Evolutionary conservation across 495 filamentous ascomycete species (phyloP), one percentile per base, ranked within the genome.

Genomic region (Diplogelasinospora grovesii): DNA sequence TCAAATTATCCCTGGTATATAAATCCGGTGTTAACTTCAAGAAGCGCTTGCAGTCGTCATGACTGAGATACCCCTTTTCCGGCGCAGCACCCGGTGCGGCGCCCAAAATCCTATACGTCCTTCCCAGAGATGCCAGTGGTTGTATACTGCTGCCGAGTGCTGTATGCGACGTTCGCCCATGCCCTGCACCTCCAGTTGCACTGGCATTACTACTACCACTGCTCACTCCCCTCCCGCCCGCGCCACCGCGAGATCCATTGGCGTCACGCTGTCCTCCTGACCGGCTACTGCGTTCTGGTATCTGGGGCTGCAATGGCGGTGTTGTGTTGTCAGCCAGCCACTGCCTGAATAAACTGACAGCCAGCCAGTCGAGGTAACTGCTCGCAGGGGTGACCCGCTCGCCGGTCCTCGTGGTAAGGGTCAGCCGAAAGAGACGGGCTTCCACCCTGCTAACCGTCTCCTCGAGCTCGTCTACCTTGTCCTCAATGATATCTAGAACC

Each of bases 281-380:
- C 27, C 21, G 25, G 41, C 42, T 16, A n/a, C 24, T 2, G 26
- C 36, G 43, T 6, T 45, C 46, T 19, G 49, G 39, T 4, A 73
- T 65, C n/a, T n/a, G n/a, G 0, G 71, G 65, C 3, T 70, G 53
- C 6, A 75, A 76, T 2, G 82, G 75, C 3, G 84, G 85, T 1
- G 84, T 78, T 4, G 84, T 93, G 55, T 82, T 89, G 41, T 94
- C 89, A 1, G 86, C 85, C 0, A 96, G 66, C 89, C 88, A 95
- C 57, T 93, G 86, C 6, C 89, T 70, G 58, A 95, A 96, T 10
- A 94, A 69, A 11, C 74, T 81, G 34, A 93, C 78, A 18, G 81
- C 86, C 5, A 93, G 71, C 89, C 89, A 96, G 59, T 89, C 86
- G 20, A 92, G 63, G 56, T 89, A 94, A 16, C 76, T 79, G 34